Evolutionary conservation across 345 rosid species (phyloP).

Genomic region (Pugionium cornutum): DNA sequence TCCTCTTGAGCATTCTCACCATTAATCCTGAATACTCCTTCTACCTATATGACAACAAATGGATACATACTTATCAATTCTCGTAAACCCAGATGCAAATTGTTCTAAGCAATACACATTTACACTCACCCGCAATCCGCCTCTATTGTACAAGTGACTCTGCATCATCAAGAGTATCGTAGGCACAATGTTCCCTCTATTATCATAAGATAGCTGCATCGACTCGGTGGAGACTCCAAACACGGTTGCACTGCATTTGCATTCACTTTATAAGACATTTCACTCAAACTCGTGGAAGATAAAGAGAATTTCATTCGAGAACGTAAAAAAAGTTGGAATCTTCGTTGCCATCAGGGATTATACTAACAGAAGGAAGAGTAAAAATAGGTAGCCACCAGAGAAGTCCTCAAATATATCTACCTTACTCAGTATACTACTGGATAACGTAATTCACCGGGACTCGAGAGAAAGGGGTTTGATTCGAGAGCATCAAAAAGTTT

Average conservation of each 20-base stretch:
- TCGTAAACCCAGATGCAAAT: not conserved
- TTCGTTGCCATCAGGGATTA: not conserved
- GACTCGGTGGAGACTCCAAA: slow-evolving; percentile 97
- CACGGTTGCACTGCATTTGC: slow-evolving; percentile 70
- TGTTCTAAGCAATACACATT: not conserved
- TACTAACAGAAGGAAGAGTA: not conserved
- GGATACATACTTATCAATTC: not conserved
- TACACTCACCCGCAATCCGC: slow-evolving; percentile 67
- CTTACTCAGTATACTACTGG: slow-evolving; percentile 6
- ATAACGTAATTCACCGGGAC: not conserved
- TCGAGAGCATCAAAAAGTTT: slow-evolving; percentile 21
- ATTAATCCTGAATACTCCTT: slow-evolving; percentile 93
- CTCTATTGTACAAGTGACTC: slow-evolving; percentile 78
- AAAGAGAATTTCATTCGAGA: not conserved
- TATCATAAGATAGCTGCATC: slow-evolving; percentile 92
- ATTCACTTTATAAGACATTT: not conserved
- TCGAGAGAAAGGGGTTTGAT: not conserved
- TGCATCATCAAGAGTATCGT: slow-evolving; percentile 92
- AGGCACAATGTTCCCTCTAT: slow-evolving; percentile 90
- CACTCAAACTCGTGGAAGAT: not conserved
- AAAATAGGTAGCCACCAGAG: not conserved
- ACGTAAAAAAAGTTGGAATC: not conserved
- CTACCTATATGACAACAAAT: slow-evolving; percentile 56
- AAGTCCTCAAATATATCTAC: not conserved
- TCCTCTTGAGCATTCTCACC: slow-evolving; percentile 94